phyloP scores from a whole-genome alignment of 805 yeast species.

The Metschnikowia gruessii region DNA sequence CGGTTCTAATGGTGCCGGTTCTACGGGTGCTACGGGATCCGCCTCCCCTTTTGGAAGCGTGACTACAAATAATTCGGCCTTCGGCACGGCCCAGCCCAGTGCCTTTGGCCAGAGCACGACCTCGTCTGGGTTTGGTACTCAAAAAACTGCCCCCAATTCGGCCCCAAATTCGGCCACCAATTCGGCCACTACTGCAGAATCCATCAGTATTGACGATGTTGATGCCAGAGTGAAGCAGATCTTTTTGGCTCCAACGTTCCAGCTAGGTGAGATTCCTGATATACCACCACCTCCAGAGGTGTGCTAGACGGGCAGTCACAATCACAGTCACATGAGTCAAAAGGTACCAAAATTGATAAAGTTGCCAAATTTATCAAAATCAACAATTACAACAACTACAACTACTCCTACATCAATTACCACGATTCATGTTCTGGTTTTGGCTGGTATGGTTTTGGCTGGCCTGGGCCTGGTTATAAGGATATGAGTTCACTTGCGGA shows the following conservation, averaged over 20 bases:
- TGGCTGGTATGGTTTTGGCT: too few species aligned
- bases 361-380: too few species aligned
- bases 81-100: not conserved
- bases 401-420: too few species aligned
- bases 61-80: not conserved
- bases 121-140: not conserved
- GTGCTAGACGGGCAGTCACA: slow-evolving; percentile 14
- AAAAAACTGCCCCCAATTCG: not conserved
- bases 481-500: too few species aligned
- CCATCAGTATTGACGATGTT: slow-evolving; percentile 31
- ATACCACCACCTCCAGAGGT: slow-evolving; percentile 58
- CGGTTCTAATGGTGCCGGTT: not conserved
- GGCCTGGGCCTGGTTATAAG: too few species aligned
- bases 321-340: too few species aligned
- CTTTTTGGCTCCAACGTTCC: slow-evolving; percentile 48
- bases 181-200: slow-evolving; percentile 2
- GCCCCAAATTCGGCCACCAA: too few species aligned
- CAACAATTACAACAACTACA: too few species aligned
- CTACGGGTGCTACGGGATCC: too few species aligned
- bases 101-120: slow-evolving; percentile 6
- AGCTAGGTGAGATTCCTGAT: slow-evolving; percentile 68
- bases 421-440: too few species aligned
- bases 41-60: too few species aligned
- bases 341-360: too few species aligned
- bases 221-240: slow-evolving; percentile 42